Evolutionary conservation across 805 yeast species (phyloP).

Genomic region (Candida koratica): DNA sequence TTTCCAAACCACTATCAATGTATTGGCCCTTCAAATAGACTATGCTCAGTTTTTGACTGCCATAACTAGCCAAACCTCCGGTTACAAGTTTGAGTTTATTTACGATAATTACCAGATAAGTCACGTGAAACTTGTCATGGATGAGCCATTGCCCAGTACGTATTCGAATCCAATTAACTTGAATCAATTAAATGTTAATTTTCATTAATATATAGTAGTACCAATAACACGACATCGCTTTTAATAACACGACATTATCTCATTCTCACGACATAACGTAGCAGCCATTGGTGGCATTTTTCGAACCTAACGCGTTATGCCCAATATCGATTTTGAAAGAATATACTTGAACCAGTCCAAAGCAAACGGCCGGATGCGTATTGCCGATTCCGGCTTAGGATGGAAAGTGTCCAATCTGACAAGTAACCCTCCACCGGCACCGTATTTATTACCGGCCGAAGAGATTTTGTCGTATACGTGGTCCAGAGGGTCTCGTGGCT

Average conservation of each 20-base stretch:
- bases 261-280: no score
- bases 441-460: constrained; percentile 85
- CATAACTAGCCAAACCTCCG: constrained; percentile 18
- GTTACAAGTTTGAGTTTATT: constrained; percentile 38
- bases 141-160: constrained; percentile 2
- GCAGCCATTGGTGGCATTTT: no score
- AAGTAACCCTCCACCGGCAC: constrained; percentile 31
- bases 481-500: constrained; percentile 93
- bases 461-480: constrained; percentile 78
- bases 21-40: constrained; percentile 26
- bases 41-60: constrained; percentile 30
- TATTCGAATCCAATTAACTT: constrained; percentile 1
- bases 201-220: no score
- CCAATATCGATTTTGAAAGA: constrained; percentile 78
- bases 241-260: no score
- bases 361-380: constrained; percentile 82
- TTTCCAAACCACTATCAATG: constrained; percentile 28
- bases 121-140: constrained; percentile 26
- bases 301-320: constrained; percentile 27
- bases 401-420: constrained; percentile 73
- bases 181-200: no score
- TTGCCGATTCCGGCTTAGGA: constrained; percentile 95
- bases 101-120: constrained; percentile 45
- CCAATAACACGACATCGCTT: no score
- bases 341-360: constrained; percentile 86